Conservation (phyloP, 768 basidiomycete genomes). For the Psilocybe azurescens region DNA sequence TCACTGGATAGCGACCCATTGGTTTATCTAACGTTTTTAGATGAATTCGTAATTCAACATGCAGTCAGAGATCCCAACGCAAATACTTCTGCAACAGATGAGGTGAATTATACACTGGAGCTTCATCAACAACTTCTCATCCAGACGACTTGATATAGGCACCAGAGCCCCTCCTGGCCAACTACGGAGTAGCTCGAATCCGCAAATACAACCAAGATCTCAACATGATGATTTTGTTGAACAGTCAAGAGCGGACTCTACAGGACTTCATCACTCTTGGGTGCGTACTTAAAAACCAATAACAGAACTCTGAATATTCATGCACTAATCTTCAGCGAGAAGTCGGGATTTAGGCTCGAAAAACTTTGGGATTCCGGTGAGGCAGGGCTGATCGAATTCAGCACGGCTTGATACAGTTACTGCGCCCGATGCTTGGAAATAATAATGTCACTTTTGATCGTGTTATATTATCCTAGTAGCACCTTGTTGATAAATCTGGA, state of each 20-base stretch:
- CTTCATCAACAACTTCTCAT: too few species aligned
- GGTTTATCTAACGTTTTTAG: constrained; percentile 19
- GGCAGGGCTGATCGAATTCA: constrained; percentile 15
- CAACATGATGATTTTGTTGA: constrained; percentile 48
- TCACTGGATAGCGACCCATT: too few species aligned
- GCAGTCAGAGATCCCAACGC: constrained; percentile 20
- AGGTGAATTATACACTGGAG: neutral
- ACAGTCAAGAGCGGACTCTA: constrained; percentile 48
- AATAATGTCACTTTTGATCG: too few species aligned
- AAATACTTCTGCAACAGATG: neutral
- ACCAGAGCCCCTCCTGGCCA: constrained; percentile 51
- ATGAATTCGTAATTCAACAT: constrained; percentile 42
- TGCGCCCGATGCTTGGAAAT: too few species aligned
- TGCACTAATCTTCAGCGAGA: neutral
- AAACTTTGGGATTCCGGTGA: constrained; percentile 17
- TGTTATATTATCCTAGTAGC: too few species aligned
- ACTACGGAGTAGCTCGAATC: constrained; percentile 48
- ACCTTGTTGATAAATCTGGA: too few species aligned
- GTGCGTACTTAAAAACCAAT: neutral
- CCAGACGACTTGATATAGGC: constrained; percentile 25
- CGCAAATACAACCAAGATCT: constrained; percentile 49
- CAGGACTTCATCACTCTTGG: constrained; percentile 42
- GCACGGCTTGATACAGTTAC: neutral
- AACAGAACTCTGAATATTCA: neutral
- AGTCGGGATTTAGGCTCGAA: constrained; percentile 12